Evolutionary conservation across 768 basidiomycete species (phyloP).

Genomic region (Phylloporus rhodoxanthus): DNA sequence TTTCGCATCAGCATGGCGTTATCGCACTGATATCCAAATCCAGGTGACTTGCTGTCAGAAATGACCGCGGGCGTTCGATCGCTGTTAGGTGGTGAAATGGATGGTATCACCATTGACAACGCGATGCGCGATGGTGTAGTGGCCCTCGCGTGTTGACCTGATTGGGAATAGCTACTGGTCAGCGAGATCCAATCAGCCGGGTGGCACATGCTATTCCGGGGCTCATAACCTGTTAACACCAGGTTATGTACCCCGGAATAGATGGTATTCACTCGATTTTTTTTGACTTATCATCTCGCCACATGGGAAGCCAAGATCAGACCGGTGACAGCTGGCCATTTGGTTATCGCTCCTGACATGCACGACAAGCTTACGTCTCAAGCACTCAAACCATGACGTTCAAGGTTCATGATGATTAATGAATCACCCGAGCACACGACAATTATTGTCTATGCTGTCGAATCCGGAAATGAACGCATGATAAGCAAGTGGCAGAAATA

Average conservation of each 20-base stretch:
- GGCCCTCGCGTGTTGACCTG: constrained; percentile 1
- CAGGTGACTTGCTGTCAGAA: not conserved
- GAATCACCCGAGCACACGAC: constrained; percentile 6
- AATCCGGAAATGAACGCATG: constrained; percentile 21
- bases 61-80: not conserved
- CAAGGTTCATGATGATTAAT: constrained; percentile 11
- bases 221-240: constrained; percentile 21
- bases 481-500: constrained; percentile 5
- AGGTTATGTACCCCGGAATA: constrained; percentile 15
- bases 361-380: constrained; percentile 14
- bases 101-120: not conserved
- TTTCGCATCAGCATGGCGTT: not conserved
- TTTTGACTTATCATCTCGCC: not conserved
- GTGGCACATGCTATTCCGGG: constrained; percentile 19
- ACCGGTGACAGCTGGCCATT: not conserved
- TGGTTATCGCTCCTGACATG: not conserved
- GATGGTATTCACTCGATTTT: constrained; percentile 6
- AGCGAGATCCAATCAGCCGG: constrained; percentile 5
- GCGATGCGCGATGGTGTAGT: constrained; percentile 7
- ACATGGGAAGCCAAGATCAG: not conserved
- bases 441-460: constrained; percentile 2
- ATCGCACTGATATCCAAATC: not conserved
- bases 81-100: not conserved
- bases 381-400: not conserved
- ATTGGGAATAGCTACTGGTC: not conserved